phyloP scores from a whole-genome alignment of 2,329 filamentous ascomycete genomes.

The Penicillium sumatraense region DNA sequence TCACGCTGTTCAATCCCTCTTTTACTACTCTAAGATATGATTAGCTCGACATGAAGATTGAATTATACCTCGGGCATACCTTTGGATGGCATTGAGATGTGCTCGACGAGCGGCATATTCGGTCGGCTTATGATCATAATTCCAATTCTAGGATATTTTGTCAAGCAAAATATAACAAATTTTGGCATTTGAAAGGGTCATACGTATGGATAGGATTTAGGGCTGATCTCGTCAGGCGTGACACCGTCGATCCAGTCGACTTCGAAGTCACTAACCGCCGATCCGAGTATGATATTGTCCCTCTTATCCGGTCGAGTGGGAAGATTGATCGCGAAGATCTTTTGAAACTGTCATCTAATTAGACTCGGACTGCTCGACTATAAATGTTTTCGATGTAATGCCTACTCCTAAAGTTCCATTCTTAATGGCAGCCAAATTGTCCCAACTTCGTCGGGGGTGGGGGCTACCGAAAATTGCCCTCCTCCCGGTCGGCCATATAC shows the following conservation, averaged over 20 bases:
- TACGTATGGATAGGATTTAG: conserved; percentile 27
- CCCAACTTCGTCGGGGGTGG: conserved; percentile 7
- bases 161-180: neutral
- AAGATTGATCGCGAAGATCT: conserved; percentile 27
- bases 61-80: conserved; percentile 7
- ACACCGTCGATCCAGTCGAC: conserved; percentile 27
- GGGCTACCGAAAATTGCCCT: neutral
- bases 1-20: conserved; percentile 16
- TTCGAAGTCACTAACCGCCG: conserved; percentile 21
- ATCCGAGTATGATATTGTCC: conserved; percentile 25
- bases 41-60: neutral
- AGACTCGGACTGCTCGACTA: no score
- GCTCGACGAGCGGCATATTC: conserved; percentile 27
- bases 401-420: conserved; percentile 14
- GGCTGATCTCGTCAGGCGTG: conserved; percentile 14
- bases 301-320: conserved; percentile 26
- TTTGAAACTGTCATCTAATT: neutral
- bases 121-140: conserved; percentile 16
- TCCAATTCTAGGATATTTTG: conserved; percentile 22
- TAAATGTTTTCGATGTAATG: no score
- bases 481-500: neutral
- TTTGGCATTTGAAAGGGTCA: neutral
- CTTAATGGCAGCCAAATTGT: neutral
- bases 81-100: conserved; percentile 25
- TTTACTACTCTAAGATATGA: conserved; percentile 16